Conservation (phyloP, 805 yeast species). For the Tetrapisispora nanseiensis region DNA sequence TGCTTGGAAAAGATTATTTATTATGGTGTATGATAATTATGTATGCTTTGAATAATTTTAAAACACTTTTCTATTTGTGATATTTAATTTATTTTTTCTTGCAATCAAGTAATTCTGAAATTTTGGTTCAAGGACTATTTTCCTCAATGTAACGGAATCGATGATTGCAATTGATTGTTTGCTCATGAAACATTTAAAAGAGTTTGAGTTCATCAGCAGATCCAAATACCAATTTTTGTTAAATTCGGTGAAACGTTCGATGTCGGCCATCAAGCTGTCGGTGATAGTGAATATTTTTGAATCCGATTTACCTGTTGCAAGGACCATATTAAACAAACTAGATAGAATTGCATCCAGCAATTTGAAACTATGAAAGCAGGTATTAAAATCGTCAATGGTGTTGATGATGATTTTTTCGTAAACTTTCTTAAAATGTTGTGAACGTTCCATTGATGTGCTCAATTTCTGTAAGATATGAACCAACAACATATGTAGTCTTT, state of each 20-base stretch:
- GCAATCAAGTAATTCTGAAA: slow-evolving; percentile 1
- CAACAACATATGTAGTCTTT: neutral
- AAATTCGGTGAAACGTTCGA: slow-evolving; percentile 10
- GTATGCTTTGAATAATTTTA: neutral
- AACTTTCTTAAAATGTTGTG: neutral
- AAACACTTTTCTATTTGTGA: slow-evolving; percentile 3
- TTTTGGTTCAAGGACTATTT: neutral
- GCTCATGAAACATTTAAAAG: slow-evolving; percentile 8
- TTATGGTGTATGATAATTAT: neutral
- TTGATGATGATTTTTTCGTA: slow-evolving; percentile 12
- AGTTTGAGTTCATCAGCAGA: slow-evolving; percentile 3
- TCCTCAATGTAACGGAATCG: neutral
- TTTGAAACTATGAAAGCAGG: slow-evolving; percentile 15
- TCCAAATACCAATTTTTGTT: slow-evolving; percentile 10
- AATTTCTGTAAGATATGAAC: neutral
- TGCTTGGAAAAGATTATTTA: too few relatives aligned
- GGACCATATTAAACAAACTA: slow-evolving; percentile 7
- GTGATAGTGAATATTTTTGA: slow-evolving; percentile 7
- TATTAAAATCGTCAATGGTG: slow-evolving; percentile 14
- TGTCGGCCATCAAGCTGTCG: slow-evolving; percentile 7
- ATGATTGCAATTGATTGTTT: neutral
- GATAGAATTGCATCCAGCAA: slow-evolving; percentile 6
- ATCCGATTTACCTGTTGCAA: slow-evolving; percentile 9
- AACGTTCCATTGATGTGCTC: neutral
- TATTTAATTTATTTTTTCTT: slow-evolving; percentile 3